Evolutionary conservation across 768 basidiomycete genomes (phyloP).

Genomic region (Inosperma sp.): DNA sequence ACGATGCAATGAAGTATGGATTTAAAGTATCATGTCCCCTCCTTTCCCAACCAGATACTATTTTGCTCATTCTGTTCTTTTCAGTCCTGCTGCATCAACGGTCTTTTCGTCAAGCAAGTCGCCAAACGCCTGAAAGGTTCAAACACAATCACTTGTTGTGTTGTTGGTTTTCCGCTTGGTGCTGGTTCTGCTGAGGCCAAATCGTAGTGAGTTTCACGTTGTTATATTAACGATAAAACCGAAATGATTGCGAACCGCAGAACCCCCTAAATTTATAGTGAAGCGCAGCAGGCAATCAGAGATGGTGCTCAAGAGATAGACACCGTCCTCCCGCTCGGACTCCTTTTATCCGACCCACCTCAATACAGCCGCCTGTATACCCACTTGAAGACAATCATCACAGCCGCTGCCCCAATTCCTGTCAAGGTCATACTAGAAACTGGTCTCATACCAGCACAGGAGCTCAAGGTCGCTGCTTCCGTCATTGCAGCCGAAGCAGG

Average conservation of each 20-base stretch:
- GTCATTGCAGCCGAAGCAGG: constrained; percentile 47
- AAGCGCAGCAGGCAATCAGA: constrained; percentile 41
- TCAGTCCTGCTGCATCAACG: constrained; percentile 52
- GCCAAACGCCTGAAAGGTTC: constrained; percentile 36
- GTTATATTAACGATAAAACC: not conserved
- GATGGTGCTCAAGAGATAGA: constrained; percentile 50
- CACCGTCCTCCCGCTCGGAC: constrained; percentile 47
- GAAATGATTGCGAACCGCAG: not conserved
- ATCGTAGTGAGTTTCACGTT: constrained; percentile 35
- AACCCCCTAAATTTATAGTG: constrained; percentile 24
- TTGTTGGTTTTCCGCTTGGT: constrained; percentile 50
- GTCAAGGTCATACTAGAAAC: constrained; percentile 55
- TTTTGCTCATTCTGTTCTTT: not conserved
- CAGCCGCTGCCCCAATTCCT: constrained; percentile 27
- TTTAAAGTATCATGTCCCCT: constrained; percentile 38
- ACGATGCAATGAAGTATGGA: constrained; percentile 42
- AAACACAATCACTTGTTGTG: constrained; percentile 39
- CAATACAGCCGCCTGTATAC: constrained; percentile 34
- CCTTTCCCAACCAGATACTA: not conserved
- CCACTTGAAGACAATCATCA: constrained; percentile 39
- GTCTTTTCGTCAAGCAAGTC: constrained; percentile 40
- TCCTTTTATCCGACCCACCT: constrained; percentile 36
- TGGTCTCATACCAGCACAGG: constrained; percentile 38
- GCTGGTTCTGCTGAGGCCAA: constrained; percentile 41
- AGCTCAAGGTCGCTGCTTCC: constrained; percentile 42